Conservation (phyloP, 2,329 filamentous ascomycete species). For the Pleoardoris graminearum region DNA sequence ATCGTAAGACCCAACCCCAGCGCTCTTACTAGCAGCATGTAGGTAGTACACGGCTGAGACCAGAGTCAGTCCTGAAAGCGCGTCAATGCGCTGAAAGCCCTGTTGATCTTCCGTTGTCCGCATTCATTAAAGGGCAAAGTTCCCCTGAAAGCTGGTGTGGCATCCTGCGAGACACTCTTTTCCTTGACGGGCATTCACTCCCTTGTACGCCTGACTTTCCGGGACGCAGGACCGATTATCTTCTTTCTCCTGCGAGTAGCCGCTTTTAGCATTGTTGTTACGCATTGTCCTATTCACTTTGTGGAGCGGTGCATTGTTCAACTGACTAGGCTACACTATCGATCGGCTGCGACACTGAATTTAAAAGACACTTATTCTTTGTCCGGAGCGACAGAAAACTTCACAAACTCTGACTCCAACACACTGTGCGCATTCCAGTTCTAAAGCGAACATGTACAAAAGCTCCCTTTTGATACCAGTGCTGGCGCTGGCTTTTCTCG, state of each 20-base stretch:
- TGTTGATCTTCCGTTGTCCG: background rate
- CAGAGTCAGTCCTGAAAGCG: background rate
- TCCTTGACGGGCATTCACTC: constrained; percentile 35
- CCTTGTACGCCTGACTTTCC: constrained; percentile 30
- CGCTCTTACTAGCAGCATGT: constrained; percentile 17
- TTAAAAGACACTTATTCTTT: background rate
- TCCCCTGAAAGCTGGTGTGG: constrained; percentile 22
- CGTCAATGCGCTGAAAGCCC: background rate
- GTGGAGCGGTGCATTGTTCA: constrained; percentile 15
- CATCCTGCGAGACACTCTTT: constrained; percentile 31
- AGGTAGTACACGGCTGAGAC: constrained; percentile 31
- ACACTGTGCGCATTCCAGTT: background rate
- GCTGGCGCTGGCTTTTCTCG: constrained; percentile 30
- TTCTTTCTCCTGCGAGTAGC: constrained; percentile 29
- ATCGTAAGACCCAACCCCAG: constrained; percentile 19
- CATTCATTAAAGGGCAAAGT: constrained; percentile 28
- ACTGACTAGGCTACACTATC: no score
- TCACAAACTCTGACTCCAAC: background rate
- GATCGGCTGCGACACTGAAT: background rate
- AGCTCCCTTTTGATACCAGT: constrained; percentile 32
- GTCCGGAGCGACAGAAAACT: background rate
- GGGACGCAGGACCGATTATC: constrained; percentile 38
- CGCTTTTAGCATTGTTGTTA: constrained; percentile 12
- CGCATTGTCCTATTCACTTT: background rate
- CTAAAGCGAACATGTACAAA: constrained; percentile 28